phyloP scores from a whole-genome alignment of 2,329 filamentous ascomycete species.

The Ophiostoma sp. region DNA sequence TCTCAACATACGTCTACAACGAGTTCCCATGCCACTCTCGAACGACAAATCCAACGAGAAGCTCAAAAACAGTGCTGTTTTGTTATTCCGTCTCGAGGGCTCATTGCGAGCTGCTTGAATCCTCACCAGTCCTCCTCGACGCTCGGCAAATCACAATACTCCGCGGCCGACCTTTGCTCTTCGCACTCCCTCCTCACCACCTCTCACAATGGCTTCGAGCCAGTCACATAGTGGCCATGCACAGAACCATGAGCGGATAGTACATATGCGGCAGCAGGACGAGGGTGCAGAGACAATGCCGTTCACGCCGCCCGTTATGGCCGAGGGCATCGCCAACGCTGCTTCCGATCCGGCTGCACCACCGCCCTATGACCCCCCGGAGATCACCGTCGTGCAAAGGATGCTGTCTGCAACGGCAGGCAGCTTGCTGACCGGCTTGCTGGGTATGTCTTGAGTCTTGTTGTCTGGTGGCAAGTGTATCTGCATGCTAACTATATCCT shows the following conservation, averaged over 20 bases:
- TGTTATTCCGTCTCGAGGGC: conserved; percentile 15
- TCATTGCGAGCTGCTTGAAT: conserved; percentile 19
- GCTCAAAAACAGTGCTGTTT: neutral
- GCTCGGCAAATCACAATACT: neutral
- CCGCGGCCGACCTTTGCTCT: neutral
- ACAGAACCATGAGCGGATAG: conserved; percentile 37
- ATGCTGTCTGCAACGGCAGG: conserved; percentile 93
- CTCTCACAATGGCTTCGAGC: conserved; percentile 18
- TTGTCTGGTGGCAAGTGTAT: neutral
- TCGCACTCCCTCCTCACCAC: neutral
- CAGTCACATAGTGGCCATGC: conserved; percentile 26
- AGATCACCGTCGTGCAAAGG: conserved; percentile 79
- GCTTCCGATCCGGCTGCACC: conserved; percentile 27
- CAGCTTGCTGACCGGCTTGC: conserved; percentile 79
- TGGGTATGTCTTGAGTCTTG: conserved; percentile 52
- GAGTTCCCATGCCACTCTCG: neutral
- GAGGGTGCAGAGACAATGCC: conserved; percentile 30
- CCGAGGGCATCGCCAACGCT: conserved; percentile 28
- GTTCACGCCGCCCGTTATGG: conserved; percentile 33
- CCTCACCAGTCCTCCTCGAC: conserved; percentile 1
- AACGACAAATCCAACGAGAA: neutral
- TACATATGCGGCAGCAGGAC: conserved; percentile 32
- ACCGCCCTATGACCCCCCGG: conserved; percentile 41
- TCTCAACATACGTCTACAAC: neutral
- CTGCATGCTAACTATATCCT: conserved; percentile 9